Conservation (phyloP, 176 grass and related monocot genomes). For the Microstegium vimineum region DNA sequence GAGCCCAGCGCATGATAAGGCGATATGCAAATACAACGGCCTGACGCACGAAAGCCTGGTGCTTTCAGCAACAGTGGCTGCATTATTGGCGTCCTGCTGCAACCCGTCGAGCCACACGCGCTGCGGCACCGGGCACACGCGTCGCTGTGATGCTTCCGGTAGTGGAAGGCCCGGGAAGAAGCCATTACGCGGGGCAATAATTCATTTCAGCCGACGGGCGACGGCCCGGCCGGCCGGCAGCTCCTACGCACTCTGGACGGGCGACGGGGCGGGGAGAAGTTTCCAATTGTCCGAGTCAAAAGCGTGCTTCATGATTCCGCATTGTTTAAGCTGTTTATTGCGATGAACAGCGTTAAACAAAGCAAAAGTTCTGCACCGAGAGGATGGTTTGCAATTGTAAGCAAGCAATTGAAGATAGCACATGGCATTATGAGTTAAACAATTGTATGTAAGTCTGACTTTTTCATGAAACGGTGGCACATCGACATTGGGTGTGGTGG, state of each 20-base stretch:
- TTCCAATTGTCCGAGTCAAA: slow-evolving; percentile 18
- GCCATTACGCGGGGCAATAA: slow-evolving; percentile 24
- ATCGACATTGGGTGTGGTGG: no score
- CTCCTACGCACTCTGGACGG: slow-evolving; percentile 6
- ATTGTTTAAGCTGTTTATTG: slow-evolving; percentile 6
- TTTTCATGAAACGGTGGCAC: no score
- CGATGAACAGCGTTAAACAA: background rate
- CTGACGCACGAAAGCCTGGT: background rate
- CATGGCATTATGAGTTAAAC: no score
- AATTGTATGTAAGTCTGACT: no score
- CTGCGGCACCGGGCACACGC: background rate
- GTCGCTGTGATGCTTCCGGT: background rate
- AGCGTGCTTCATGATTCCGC: slow-evolving; percentile 20
- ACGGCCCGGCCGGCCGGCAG: background rate
- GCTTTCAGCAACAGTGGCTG: slow-evolving; percentile 18
- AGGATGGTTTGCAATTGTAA: background rate
- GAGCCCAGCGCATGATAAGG: slow-evolving; percentile 30
- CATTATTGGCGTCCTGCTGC: slow-evolving; percentile 28
- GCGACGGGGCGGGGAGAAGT: background rate
- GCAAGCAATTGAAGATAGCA: background rate
- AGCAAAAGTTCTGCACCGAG: background rate
- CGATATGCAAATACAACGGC: slow-evolving; percentile 23
- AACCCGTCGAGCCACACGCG: background rate
- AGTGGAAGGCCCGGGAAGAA: slow-evolving; percentile 38
- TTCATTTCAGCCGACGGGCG: background rate